phyloP scores from a whole-genome alignment of 176 grass and related monocot species.

The Ensete glaucum region DNA sequence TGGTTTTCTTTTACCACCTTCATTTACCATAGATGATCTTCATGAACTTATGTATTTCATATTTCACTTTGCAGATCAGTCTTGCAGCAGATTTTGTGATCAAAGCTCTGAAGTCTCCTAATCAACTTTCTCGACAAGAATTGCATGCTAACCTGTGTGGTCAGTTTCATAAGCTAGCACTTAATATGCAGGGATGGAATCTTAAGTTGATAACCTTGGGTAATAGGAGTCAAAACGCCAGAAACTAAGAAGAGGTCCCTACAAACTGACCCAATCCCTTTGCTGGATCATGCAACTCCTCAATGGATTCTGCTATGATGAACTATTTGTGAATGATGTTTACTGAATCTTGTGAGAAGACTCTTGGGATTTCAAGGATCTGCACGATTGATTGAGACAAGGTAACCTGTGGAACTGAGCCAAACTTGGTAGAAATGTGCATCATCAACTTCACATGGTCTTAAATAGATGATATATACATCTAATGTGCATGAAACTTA shows the following conservation, averaged over 20 bases:
- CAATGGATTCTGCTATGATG: neutral
- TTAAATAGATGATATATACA: neutral
- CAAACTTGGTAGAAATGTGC: too few species aligned
- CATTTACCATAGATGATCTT: neutral
- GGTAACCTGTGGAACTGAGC: too few species aligned
- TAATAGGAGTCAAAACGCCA: neutral
- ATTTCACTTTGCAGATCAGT: neutral
- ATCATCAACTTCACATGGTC: too few species aligned
- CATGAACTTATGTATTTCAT: neutral
- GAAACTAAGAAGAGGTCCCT: neutral
- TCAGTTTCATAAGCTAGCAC: neutral
- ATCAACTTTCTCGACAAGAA: slow-evolving; percentile 3
- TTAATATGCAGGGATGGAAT: neutral
- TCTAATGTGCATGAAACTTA: neutral
- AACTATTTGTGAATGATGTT: neutral
- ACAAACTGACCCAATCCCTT: neutral
- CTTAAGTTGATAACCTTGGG: slow-evolving; percentile 5
- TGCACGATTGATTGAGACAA: too few species aligned
- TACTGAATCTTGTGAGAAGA: too few species aligned
- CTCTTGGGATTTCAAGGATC: too few species aligned
- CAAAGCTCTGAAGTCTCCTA: neutral
- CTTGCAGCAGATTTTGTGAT: neutral
- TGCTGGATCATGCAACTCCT: neutral
- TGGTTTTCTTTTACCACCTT: neutral
- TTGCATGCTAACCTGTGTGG: neutral